Evolutionary conservation across 306 rosid genomes (phyloP).

Genomic region (Rubus parviflorus): DNA sequence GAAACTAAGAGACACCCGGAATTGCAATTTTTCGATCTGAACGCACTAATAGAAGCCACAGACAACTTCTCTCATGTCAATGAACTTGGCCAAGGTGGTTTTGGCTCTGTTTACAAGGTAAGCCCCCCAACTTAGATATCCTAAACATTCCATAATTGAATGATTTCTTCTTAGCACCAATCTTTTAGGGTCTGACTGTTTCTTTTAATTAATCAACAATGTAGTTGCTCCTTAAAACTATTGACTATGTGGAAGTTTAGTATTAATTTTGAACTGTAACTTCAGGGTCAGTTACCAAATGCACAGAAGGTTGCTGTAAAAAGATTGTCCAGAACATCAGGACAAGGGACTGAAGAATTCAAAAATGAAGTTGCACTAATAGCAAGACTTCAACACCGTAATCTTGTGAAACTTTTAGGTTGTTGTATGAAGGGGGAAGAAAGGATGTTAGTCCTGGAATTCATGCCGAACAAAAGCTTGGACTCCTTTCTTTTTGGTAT

Average conservation of each 20-base stretch:
- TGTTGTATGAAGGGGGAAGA: slow-evolving; percentile 46
- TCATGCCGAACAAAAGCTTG: slow-evolving; percentile 58
- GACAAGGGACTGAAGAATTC: slow-evolving; percentile 59
- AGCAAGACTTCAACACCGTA: slow-evolving; percentile 60
- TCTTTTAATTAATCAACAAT: no score
- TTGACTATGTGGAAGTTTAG: no score
- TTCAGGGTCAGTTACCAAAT: slow-evolving; percentile 24
- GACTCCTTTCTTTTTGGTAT: slow-evolving; percentile 53
- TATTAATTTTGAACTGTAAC: background rate
- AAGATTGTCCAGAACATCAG: slow-evolving; percentile 48
- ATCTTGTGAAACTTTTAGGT: slow-evolving; percentile 62
- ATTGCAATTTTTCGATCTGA: slow-evolving; percentile 6
- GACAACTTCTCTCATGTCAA: slow-evolving; percentile 6
- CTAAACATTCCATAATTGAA: background rate
- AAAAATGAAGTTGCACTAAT: slow-evolving; percentile 54
- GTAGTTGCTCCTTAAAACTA: no score
- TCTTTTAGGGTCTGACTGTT: background rate
- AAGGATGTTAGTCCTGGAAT: slow-evolving; percentile 51
- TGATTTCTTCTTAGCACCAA: background rate
- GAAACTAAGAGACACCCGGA: slow-evolving; percentile 7
- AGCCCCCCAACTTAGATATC: background rate
- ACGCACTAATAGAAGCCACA: slow-evolving; percentile 17
- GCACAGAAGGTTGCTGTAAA: slow-evolving; percentile 33
- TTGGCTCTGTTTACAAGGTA: slow-evolving; percentile 27
- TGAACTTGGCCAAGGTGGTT: slow-evolving; percentile 23